Conservation (phyloP, 257 asterid genomes). For the Fraxinus cuspidata region DNA sequence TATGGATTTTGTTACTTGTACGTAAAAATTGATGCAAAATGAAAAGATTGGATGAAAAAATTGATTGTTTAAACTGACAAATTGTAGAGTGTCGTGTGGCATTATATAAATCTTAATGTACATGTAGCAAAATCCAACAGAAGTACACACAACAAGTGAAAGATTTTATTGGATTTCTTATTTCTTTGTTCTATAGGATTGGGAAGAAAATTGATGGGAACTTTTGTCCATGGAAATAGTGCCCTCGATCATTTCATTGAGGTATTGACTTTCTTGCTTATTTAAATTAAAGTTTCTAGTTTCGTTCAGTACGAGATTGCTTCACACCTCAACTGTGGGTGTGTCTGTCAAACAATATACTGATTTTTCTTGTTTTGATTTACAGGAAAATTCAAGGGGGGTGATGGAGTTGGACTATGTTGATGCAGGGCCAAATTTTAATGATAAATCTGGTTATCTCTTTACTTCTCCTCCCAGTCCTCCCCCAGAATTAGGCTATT, state of each 20-base stretch:
- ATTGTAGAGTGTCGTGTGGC: too few relatives aligned
- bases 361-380: not conserved
- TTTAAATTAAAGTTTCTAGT: not conserved
- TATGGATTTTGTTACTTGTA: too few relatives aligned
- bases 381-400: constrained; percentile 29
- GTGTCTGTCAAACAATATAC: too few relatives aligned
- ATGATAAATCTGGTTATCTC: constrained; percentile 24
- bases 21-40: too few relatives aligned
- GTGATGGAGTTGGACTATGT: constrained; percentile 33
- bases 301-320: not conserved
- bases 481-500: not conserved
- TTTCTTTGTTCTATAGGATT: constrained; percentile 15
- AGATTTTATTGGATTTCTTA: too few relatives aligned
- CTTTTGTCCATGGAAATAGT: constrained; percentile 4
- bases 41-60: too few relatives aligned
- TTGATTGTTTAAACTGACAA: too few relatives aligned
- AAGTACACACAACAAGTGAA: too few relatives aligned
- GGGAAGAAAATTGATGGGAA: constrained; percentile 24
- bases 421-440: constrained; percentile 39
- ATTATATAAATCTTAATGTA: too few relatives aligned
- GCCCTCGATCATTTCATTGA: not conserved
- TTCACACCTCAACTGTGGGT: not conserved
- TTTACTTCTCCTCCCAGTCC: constrained; percentile 15
- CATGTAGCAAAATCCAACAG: too few relatives aligned
- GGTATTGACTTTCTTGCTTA: not conserved